phyloP scores from a whole-genome alignment of 345 rosid genomes.

The Geranium rotundifolium region DNA sequence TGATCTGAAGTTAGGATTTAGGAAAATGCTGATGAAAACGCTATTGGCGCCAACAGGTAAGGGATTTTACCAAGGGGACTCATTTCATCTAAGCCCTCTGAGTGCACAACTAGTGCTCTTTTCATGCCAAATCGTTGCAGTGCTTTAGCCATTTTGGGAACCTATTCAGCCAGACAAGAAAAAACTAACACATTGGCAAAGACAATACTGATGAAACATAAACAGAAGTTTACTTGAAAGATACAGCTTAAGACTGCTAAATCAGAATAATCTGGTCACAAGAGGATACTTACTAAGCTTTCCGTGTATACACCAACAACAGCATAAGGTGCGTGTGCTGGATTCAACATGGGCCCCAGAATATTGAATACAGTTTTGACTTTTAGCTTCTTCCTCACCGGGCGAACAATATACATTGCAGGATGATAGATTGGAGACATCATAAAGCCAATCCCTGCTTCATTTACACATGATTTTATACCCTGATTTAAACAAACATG shows the following conservation, averaged over 20 bases:
- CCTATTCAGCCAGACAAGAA: constrained; percentile 5
- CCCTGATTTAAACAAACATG: constrained; percentile 10
- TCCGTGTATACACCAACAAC: constrained; percentile 25
- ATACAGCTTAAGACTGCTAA: background rate
- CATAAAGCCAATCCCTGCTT: constrained; percentile 29
- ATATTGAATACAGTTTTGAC: constrained; percentile 23
- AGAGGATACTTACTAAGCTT: constrained; percentile 15
- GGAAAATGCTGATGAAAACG: background rate
- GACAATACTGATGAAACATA: background rate
- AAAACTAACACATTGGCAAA: background rate
- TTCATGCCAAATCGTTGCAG: constrained; percentile 23
- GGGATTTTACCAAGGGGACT: constrained; percentile 22
- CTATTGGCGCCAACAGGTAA: background rate
- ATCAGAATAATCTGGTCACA: background rate
- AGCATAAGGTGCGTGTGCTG: constrained; percentile 23
- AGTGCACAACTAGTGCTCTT: constrained; percentile 25
- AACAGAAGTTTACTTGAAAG: background rate
- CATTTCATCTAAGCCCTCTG: constrained; percentile 30
- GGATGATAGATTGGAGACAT: constrained; percentile 27
- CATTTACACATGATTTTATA: constrained; percentile 23
- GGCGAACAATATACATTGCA: constrained; percentile 21
- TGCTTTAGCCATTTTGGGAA: constrained; percentile 24
- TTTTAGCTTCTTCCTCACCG: constrained; percentile 23
- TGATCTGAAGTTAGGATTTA: background rate
- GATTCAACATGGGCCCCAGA: constrained; percentile 30